Conservation (phyloP, 2,329 filamentous ascomycete species). For the Aspergillus sp. region DNA sequence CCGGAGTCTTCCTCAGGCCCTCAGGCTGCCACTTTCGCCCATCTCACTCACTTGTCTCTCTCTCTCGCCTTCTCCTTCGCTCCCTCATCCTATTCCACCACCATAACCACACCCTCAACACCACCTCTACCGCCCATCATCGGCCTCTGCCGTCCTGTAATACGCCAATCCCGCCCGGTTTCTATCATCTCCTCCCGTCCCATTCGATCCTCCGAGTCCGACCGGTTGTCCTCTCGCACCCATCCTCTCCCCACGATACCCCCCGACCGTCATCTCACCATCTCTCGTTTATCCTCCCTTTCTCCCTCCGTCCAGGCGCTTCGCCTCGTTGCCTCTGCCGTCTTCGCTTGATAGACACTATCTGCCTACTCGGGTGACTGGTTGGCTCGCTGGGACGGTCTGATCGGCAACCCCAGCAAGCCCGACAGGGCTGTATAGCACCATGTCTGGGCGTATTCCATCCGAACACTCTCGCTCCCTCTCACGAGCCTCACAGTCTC, state of each 20-base stretch:
- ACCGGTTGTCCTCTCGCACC: background rate
- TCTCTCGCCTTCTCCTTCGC: conserved; percentile 12
- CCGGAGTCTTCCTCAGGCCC: conserved; percentile 15
- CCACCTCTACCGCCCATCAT: background rate
- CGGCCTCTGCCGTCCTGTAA: background rate
- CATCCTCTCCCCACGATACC: background rate
- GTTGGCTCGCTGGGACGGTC: conserved; percentile 20
- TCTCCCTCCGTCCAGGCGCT: conserved; percentile 8
- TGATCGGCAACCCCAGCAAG: conserved; percentile 31
- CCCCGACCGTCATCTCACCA: conserved; percentile 1
- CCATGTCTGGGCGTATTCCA: conserved; percentile 41
- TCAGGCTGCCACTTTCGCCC: conserved; percentile 9
- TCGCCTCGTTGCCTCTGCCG: conserved; percentile 9
- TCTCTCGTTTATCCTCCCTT: conserved; percentile 1
- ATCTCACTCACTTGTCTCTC: conserved; percentile 4
- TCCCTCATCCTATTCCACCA: conserved; percentile 10
- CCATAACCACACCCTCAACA: background rate
- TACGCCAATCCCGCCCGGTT: background rate
- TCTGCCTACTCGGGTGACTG: conserved; percentile 22
- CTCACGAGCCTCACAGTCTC: conserved; percentile 29
- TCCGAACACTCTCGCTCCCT: conserved; percentile 36
- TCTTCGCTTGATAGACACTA: conserved; percentile 6
- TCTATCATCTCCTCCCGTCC: background rate
- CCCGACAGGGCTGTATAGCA: conserved; percentile 39
- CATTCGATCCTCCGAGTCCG: background rate